Percentiles rank a stretch among this genome's conserved stretches.
Conservation (phyloP, 805 yeast species). For the Ogataea wickerhamii region DNA sequence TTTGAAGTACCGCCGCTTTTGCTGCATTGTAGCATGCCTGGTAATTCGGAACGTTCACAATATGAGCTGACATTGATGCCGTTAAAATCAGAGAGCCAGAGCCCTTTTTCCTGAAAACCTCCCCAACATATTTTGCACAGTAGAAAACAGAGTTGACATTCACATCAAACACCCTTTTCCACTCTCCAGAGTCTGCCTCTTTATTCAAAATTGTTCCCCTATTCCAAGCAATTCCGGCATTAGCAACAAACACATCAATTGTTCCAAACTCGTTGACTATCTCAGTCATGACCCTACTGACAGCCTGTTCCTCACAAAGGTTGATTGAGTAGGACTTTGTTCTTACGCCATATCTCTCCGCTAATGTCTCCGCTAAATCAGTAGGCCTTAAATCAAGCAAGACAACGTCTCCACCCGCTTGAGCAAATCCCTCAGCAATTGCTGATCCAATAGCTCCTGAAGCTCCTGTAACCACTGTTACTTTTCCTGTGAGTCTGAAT, state of each 20-base stretch:
- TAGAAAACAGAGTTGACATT: constrained; percentile 45
- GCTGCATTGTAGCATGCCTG: constrained; percentile 45
- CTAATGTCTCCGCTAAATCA: constrained; percentile 8
- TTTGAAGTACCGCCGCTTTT: constrained; percentile 42
- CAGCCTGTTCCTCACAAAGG: constrained; percentile 30
- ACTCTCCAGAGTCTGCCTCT: constrained; percentile 22
- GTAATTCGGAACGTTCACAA: constrained; percentile 45
- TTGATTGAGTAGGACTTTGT: constrained; percentile 28
- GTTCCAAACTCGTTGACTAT: constrained; percentile 34
- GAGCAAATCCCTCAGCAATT: constrained; percentile 48
- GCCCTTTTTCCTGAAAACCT: constrained; percentile 38
- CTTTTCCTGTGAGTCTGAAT: constrained; percentile 39
- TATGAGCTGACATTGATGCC: constrained; percentile 48
- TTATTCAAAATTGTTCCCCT: constrained; percentile 30
- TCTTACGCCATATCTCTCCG: constrained; percentile 11
- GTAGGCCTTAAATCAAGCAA: constrained; percentile 28
- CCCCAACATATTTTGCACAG: constrained; percentile 45
- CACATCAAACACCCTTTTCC: constrained; percentile 40
- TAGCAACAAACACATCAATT: constrained; percentile 40
- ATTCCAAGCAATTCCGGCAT: constrained; percentile 35
- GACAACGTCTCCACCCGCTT: constrained; percentile 42
- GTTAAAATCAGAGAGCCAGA: constrained; percentile 45
- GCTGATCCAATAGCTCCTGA: constrained; percentile 56
- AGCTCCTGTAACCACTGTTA: constrained; percentile 48
- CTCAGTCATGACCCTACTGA: constrained; percentile 24